Percentiles rank a stretch among this genome's conserved stretches.
Conservation (phyloP, 2,329 filamentous ascomycete genomes). For the Sclerotiophoma versabilis region DNA sequence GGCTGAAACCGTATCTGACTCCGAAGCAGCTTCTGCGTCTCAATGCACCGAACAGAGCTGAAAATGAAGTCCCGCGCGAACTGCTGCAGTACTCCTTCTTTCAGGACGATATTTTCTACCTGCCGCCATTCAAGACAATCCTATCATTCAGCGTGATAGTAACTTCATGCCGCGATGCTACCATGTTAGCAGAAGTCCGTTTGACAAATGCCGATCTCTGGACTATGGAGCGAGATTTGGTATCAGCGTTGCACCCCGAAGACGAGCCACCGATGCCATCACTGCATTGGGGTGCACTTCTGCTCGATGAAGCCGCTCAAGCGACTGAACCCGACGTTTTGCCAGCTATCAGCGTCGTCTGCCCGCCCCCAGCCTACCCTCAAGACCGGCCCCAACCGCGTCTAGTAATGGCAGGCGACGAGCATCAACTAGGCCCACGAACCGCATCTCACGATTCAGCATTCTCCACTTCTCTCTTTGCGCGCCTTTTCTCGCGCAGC, state of each 20-base stretch:
- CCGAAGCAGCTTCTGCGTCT: constrained; percentile 52
- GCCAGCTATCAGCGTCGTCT: constrained; percentile 51
- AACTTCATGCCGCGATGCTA: constrained; percentile 52
- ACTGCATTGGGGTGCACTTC: constrained; percentile 54
- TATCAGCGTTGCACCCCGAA: constrained; percentile 41
- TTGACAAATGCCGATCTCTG: constrained; percentile 54
- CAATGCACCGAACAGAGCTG: constrained; percentile 50
- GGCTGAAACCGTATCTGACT: constrained; percentile 48
- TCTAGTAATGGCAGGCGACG: constrained; percentile 57
- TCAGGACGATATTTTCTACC: constrained; percentile 50
- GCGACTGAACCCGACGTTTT: constrained; percentile 53
- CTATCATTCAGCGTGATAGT: constrained; percentile 55
- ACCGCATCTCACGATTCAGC: constrained; percentile 44
- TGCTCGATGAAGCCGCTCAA: constrained; percentile 58
- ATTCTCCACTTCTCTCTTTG: constrained; percentile 52
- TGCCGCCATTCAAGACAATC: constrained; percentile 50
- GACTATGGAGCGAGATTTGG: constrained; percentile 45
- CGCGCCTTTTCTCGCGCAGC: constrained; percentile 49
- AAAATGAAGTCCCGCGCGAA: constrained; percentile 52
- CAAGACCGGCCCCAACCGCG: constrained; percentile 38
- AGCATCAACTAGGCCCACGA: constrained; percentile 54
- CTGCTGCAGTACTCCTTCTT: constrained; percentile 51
- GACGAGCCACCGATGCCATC: not conserved
- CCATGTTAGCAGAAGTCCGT: constrained; percentile 52
- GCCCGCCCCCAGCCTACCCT: constrained; percentile 41